Base-by-base conservation (phyloP, 2,329 filamentous ascomycete genomes). In the Beauveria caledonica region DNA sequence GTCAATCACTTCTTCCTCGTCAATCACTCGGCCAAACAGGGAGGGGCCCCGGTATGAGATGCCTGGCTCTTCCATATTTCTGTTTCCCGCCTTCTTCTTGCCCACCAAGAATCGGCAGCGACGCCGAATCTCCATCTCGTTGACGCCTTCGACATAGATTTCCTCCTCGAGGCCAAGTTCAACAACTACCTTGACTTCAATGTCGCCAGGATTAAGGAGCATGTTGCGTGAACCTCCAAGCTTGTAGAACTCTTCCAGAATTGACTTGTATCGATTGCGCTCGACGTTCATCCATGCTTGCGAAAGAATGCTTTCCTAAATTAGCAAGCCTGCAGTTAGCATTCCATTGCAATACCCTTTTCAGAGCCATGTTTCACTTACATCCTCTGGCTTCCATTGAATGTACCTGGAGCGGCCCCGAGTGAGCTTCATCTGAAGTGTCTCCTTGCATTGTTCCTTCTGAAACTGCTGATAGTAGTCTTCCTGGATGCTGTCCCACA, bases 351-450 rank as follows among this genome's bases (percentile, higher is more conserved):
- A 40, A 7, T 17, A 13, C 2, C 15, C 10, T 45, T 48, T 21
- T 17, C 17, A 15, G 4, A 23, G 27, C n/a, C 9, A 44, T 29
- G 15, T 10, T 23, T 10, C n/a, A 71, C 80, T 76, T 70, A 83
- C 82, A 71, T 84, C 81, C 62, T 65, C 67, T 10, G 70, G 63
- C 2, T 78, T 74, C 81, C 81, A 84, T 1, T 76, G 68, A 13
- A 76, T 72, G 57, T 78, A 78, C 63, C 77, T 79, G 58, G 77
- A 70, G 21, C 82, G 76, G 3, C 77, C 77, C 7, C 82, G 76
- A 13, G 77, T 77, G 45, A 82, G 74, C 66, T 79, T 80, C 82
- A 85, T 84, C 65, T 85, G 82, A 5, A 84, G 72, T 54, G 76
- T 76, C 53, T 81, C 78, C 63, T 80, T 79, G 42, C 76, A 73